Evolutionary conservation across 2,329 filamentous ascomycete species (phyloP).

Genomic region (Diaporthe sp.): DNA sequence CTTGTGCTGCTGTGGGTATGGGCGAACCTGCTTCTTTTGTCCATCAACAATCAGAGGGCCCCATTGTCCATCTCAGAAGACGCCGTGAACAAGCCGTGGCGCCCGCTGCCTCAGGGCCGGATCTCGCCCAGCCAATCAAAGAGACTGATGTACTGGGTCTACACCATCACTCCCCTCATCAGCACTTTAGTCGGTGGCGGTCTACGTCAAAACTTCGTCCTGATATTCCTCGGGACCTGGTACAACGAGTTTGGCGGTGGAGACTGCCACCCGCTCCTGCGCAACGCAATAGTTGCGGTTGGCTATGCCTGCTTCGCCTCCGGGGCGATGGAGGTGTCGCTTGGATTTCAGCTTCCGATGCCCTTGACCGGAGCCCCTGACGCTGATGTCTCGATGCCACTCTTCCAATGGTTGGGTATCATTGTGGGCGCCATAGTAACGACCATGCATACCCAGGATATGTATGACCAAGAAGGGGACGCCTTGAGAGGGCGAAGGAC

Average conservation of each 20-base stretch:
- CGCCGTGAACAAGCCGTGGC: slow-evolving; percentile 19
- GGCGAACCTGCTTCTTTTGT: slow-evolving; percentile 44
- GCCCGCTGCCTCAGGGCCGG: not conserved
- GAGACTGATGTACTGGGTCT: not conserved
- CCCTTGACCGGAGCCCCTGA: not conserved
- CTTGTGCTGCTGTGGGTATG: slow-evolving; percentile 47
- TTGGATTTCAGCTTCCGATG: not conserved
- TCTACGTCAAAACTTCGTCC: not conserved
- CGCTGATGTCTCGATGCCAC: not conserved
- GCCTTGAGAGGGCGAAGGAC: slow-evolving; percentile 42
- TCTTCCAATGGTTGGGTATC: slow-evolving; percentile 41
- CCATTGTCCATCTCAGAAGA: slow-evolving; percentile 1
- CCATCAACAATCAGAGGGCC: slow-evolving; percentile 11
- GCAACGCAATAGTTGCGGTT: slow-evolving; percentile 43
- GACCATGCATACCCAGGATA: slow-evolving; percentile 47
- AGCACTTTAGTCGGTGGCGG: not conserved
- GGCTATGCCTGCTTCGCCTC: slow-evolving; percentile 38
- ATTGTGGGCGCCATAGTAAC: slow-evolving; percentile 42
- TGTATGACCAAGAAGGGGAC: slow-evolving; percentile 48
- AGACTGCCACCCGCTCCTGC: slow-evolving; percentile 48
- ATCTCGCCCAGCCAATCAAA: not conserved
- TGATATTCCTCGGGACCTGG: slow-evolving; percentile 19
- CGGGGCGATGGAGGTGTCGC: slow-evolving; percentile 34
- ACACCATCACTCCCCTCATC: not conserved
- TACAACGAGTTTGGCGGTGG: slow-evolving; percentile 44